Evolutionary conservation across 192 early-diverging fungal species (phyloP).

Genomic region (Backusella macrospora): DNA sequence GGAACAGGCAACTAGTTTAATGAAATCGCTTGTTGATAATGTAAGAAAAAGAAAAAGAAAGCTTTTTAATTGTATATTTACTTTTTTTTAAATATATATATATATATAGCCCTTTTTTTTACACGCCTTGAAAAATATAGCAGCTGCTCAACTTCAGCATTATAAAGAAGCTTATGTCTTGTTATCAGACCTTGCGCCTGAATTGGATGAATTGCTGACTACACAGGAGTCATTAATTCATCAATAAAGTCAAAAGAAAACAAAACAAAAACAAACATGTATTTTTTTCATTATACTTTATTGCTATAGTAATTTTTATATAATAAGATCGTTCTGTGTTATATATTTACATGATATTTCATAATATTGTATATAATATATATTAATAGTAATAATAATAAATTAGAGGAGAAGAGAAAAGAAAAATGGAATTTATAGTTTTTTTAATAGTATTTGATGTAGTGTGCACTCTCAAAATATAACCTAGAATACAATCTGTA

Average conservation of each 20-base stretch:
- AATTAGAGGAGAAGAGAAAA: too few species aligned
- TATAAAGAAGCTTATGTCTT: constrained; percentile 5
- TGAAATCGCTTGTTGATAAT: constrained; percentile 2
- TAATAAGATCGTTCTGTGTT: too few species aligned
- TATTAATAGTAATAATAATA: too few species aligned
- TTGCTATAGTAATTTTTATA: too few species aligned
- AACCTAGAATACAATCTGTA: too few species aligned
- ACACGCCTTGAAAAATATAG: not conserved
- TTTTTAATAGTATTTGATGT: too few species aligned
- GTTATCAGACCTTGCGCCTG: constrained; percentile 6
- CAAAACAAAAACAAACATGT: too few species aligned
- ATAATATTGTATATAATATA: too few species aligned
- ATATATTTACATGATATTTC: too few species aligned
- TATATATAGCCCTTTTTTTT: not conserved
- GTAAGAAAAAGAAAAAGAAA: not conserved
- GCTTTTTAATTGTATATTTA: not conserved
- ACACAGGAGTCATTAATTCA: not conserved
- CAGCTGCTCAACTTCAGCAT: not conserved
- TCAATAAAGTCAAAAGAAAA: not conserved
- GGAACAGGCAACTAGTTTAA: not conserved
- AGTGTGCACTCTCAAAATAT: too few species aligned
- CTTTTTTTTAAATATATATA: not conserved
- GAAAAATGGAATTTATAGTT: too few species aligned
- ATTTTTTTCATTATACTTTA: too few species aligned
- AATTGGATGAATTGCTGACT: not conserved